Conservation (phyloP, 371 early-diverging fungal species). For the Mortierella sp. region DNA sequence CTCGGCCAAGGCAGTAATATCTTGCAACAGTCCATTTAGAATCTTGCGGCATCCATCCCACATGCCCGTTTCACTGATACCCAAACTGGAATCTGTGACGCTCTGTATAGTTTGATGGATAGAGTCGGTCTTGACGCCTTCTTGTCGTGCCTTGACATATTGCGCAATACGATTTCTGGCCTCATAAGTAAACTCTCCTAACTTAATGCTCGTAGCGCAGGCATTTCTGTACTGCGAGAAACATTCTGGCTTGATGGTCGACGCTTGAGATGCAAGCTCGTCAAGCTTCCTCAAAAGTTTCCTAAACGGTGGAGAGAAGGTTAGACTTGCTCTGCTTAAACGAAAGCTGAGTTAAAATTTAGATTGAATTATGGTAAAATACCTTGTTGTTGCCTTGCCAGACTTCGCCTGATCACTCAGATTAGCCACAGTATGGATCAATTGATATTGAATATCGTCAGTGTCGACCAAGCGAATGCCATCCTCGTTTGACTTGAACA, state of each 20-base stretch:
- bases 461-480: constrained; percentile 59
- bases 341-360: background rate
- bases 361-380: background rate
- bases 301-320: constrained; percentile 41
- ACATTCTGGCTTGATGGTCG: constrained; percentile 65
- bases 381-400: constrained; percentile 73
- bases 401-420: constrained; percentile 72
- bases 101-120: constrained; percentile 66
- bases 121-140: constrained; percentile 60
- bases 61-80: constrained; percentile 69
- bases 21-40: constrained; percentile 64
- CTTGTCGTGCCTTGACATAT: constrained; percentile 57
- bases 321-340: constrained; percentile 2
- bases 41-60: constrained; percentile 73
- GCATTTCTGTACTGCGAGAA: constrained; percentile 66
- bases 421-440: constrained; percentile 67
- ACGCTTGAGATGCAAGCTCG: constrained; percentile 70
- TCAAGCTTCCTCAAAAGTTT: constrained; percentile 77
- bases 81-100: constrained; percentile 66
- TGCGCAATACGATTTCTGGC: constrained; percentile 22
- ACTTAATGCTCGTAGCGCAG: constrained; percentile 63
- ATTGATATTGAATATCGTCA: constrained; percentile 66
- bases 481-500: constrained; percentile 43
- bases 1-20: constrained; percentile 59
- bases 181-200: constrained; percentile 57